Evolutionary conservation across 1,284 basidiomycete species (phyloP).

Genomic region (Irpex sp.): DNA sequence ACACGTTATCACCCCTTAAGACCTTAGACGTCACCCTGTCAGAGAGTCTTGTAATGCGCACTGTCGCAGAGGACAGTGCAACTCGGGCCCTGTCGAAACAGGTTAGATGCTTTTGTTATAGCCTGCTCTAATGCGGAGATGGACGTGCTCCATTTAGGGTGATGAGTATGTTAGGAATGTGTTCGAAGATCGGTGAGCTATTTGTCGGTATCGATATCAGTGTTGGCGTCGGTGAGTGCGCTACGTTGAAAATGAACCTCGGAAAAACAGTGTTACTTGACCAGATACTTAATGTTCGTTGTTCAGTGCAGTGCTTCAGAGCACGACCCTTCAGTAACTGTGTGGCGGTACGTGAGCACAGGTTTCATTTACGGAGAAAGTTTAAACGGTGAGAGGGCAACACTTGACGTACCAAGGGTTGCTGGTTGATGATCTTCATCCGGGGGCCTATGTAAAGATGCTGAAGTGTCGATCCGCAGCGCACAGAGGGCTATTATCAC

Average conservation of each 20-base stretch:
- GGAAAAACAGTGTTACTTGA: conserved; percentile 10
- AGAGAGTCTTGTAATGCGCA: conserved; percentile 12
- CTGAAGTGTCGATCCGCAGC: conserved; percentile 15
- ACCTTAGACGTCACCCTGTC: conserved; percentile 13
- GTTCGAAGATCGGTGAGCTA: neutral
- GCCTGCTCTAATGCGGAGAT: conserved; percentile 14
- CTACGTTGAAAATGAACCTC: neutral
- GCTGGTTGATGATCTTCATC: neutral
- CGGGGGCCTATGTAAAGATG: conserved; percentile 14
- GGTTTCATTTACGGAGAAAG: neutral
- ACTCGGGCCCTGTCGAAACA: conserved; percentile 16
- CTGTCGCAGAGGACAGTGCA: conserved; percentile 8
- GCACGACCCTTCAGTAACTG: neutral
- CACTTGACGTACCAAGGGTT: neutral
- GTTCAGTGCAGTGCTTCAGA: neutral
- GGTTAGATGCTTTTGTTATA: conserved; percentile 1
- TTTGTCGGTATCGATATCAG: neutral
- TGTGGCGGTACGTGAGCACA: neutral
- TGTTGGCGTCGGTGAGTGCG: neutral
- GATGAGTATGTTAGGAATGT: conserved; percentile 11
- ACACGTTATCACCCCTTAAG: conserved; percentile 4
- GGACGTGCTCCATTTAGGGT: conserved; percentile 15
- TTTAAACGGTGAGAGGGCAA: neutral
- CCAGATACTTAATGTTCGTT: neutral
- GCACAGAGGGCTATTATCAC: conserved; percentile 3